These are phyloP conservation scores for Giardia duodenalis DNA, from an alignment of 208 protist genomes.

Conservation along the genomic window DNA sequence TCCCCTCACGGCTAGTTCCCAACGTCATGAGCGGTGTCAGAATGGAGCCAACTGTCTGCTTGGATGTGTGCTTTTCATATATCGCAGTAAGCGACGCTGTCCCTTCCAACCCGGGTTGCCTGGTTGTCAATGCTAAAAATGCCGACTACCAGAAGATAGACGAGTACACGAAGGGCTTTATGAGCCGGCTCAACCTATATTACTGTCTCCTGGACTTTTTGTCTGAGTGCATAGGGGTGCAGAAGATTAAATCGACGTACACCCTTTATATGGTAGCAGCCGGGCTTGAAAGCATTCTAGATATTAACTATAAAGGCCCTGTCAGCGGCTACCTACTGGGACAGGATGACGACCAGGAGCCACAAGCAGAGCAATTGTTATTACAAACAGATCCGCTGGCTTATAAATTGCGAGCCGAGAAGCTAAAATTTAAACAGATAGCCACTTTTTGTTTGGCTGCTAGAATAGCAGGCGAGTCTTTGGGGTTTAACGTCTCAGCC, in stretches of 20 bases:
- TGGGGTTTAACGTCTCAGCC: background rate
- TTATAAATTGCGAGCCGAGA: too few relatives aligned
- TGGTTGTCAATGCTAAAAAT: background rate
- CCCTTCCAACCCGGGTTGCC: background rate
- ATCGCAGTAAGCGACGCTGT: background rate
- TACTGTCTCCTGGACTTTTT: background rate
- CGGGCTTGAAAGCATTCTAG: background rate
- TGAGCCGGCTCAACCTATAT: background rate
- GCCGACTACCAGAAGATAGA: background rate
- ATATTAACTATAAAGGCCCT: background rate
- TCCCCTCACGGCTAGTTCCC: background rate
- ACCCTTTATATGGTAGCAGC: background rate
- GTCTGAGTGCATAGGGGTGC: background rate
- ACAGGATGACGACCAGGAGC: too few relatives aligned
- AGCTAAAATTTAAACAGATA: background rate
- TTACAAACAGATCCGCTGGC: background rate
- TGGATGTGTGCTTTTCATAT: background rate
- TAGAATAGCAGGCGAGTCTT: background rate
- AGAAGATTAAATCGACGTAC: background rate
- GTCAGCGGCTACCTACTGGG: too few relatives aligned
- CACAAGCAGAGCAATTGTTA: too few relatives aligned
- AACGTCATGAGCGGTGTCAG: background rate
- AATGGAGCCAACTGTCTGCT: background rate
- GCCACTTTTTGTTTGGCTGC: background rate
- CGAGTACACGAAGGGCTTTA: background rate